These are phyloP conservation scores for Poa annua DNA, from an alignment of 176 grass and related monocot genomes.

Conservation along the genomic window DNA sequence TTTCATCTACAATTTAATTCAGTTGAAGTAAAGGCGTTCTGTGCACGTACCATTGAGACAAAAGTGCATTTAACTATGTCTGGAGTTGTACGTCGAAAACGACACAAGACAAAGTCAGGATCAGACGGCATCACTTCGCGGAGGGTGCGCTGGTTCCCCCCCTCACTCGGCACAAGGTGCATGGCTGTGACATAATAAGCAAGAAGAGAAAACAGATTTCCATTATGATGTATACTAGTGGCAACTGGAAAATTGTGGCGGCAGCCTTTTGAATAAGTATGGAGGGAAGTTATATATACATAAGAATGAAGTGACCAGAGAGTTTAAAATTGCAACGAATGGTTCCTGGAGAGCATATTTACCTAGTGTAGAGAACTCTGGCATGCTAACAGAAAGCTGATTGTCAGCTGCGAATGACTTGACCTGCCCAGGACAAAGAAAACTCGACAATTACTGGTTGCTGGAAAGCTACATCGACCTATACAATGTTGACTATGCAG, in stretches of 20 bases:
- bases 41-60: background rate
- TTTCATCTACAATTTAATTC: background rate
- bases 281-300: background rate
- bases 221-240: background rate
- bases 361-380: conserved; percentile 16
- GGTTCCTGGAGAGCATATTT: background rate
- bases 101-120: background rate
- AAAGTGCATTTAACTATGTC: background rate
- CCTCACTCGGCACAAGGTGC: background rate
- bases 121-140: background rate
- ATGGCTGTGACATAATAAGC: background rate
- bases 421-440: background rate
- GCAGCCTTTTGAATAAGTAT: background rate
- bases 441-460: background rate
- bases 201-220: background rate
- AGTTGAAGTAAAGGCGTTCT: background rate
- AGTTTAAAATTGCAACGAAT: background rate
- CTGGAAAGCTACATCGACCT: background rate
- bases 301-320: background rate
- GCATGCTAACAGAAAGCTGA: background rate
- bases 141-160: background rate
- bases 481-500: background rate
- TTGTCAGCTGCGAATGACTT: background rate
- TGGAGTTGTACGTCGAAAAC: background rate
- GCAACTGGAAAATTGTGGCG: background rate